Percentiles rank a stretch among this genome's conserved stretches.
These are phyloP conservation scores for Dendrobium chrysotoxum DNA, from an alignment of 106 monocot species.

Conservation along the genomic window DNA sequence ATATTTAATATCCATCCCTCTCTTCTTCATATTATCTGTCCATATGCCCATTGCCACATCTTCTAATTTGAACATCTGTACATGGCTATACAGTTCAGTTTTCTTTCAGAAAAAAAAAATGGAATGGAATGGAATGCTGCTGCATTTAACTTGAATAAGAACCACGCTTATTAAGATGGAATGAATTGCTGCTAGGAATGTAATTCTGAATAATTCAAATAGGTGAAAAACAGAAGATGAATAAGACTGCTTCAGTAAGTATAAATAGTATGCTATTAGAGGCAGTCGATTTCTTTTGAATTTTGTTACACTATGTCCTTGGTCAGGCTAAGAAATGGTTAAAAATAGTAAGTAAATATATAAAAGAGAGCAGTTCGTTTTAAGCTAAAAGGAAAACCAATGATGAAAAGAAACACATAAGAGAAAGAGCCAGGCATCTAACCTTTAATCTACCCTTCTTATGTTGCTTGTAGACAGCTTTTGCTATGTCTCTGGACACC, in stretches of 20 bases:
- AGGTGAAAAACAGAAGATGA: no score
- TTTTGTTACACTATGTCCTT: background rate
- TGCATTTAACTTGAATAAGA: background rate
- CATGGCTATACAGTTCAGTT: background rate
- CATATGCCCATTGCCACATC: constrained; percentile 99
- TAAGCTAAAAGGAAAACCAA: background rate
- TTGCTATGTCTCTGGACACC: constrained; percentile 72
- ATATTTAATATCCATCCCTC: constrained; percentile 55
- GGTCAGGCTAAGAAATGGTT: no score
- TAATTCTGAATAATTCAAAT: background rate
- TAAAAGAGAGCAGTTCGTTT: background rate
- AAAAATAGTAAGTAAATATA: background rate
- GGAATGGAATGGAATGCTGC: background rate
- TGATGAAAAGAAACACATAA: background rate
- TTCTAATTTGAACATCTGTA: constrained; percentile 97
- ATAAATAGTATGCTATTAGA: background rate
- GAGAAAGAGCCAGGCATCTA: background rate
- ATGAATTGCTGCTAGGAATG: background rate
- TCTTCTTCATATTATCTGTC: constrained; percentile 63
- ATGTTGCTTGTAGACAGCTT: constrained; percentile 46
- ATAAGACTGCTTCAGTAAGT: background rate
- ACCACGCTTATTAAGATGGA: background rate
- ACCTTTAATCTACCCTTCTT: constrained; percentile 68
- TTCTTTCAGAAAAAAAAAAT: background rate
- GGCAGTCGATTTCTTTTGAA: background rate